phyloP scores from a whole-genome alignment of 2,329 filamentous ascomycete species.

The Colletotrichum brevisporum region DNA sequence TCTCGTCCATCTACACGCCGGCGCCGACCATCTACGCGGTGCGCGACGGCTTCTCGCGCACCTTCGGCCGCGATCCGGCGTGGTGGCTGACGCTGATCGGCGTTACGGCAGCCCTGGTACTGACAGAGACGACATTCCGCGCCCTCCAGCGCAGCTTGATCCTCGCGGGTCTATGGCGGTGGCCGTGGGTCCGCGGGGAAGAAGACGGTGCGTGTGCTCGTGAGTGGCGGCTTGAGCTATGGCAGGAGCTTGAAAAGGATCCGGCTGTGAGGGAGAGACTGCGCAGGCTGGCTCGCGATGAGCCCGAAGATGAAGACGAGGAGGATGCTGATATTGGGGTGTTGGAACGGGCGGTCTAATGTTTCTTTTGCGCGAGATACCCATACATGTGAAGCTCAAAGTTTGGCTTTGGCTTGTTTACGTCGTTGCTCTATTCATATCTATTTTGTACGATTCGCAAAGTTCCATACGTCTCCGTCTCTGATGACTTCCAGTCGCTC shows the following conservation, averaged over 20 bases:
- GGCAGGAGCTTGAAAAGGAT: constrained; percentile 72
- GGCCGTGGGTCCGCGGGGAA: constrained; percentile 55
- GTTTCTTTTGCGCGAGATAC: constrained; percentile 31
- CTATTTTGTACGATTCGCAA: too few species aligned
- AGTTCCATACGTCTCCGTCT: too few species aligned
- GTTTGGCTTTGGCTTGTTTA: too few species aligned
- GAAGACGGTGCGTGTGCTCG: constrained; percentile 49
- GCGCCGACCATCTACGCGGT: constrained; percentile 74
- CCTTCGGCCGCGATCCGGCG: constrained; percentile 76
- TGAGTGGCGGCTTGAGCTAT: constrained; percentile 68
- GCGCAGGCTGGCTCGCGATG: constrained; percentile 53
- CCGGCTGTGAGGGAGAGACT: constrained; percentile 59
- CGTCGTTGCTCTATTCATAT: too few species aligned
- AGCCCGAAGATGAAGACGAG: constrained; percentile 41
- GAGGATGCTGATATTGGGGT: not conserved
- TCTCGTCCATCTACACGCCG: constrained; percentile 72
- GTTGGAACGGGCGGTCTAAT: constrained; percentile 8
- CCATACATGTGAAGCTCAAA: not conserved
- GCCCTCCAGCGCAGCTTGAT: constrained; percentile 61
- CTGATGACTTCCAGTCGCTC: too few species aligned
- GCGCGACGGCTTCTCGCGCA: constrained; percentile 73
- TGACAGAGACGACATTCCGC: constrained; percentile 76
- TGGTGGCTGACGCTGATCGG: constrained; percentile 84
- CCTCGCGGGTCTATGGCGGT: constrained; percentile 62
- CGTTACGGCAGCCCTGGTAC: constrained; percentile 70